Conservation (phyloP, 2,329 filamentous ascomycete genomes). For the Tolypocladium pustulatum region DNA sequence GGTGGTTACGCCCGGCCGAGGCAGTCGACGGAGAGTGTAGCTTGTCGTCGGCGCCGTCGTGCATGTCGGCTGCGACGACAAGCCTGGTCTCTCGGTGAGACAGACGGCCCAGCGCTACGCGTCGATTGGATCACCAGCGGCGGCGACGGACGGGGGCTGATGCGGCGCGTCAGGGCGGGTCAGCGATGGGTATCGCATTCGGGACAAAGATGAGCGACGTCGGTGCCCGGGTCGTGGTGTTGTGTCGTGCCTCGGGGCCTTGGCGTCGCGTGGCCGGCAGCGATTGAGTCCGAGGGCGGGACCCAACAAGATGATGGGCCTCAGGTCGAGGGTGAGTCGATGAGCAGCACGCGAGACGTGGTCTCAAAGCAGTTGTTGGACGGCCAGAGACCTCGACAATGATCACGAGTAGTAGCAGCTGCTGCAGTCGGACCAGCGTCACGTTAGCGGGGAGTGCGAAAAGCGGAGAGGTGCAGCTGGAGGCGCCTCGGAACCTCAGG, state of each 20-base stretch:
- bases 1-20: slow-evolving; percentile 21
- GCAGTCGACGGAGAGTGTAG: slow-evolving; percentile 10
- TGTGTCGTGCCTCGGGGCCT: background rate
- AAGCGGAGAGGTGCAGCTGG: background rate
- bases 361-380: background rate
- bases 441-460: background rate
- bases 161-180: background rate
- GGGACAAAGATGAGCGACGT: slow-evolving; percentile 7
- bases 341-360: background rate
- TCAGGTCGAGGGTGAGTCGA: background rate
- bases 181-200: slow-evolving; percentile 1
- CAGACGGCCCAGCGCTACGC: background rate
- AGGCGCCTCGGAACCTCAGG: background rate
- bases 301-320: background rate
- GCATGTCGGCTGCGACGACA: slow-evolving; percentile 9
- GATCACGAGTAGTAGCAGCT: background rate
- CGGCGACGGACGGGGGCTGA: slow-evolving; percentile 1
- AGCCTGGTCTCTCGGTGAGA: background rate
- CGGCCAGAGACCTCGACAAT: background rate
- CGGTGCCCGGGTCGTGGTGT: background rate
- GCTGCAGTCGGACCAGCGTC: background rate
- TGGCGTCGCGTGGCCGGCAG: background rate
- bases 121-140: slow-evolving; percentile 1
- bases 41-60: slow-evolving; percentile 9
- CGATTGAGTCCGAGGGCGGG: background rate